Percentiles rank a stretch among this genome's conserved stretches.
Evolutionary conservation across 1,284 basidiomycete genomes (phyloP).

Genomic region (Austroboletus niveus): DNA sequence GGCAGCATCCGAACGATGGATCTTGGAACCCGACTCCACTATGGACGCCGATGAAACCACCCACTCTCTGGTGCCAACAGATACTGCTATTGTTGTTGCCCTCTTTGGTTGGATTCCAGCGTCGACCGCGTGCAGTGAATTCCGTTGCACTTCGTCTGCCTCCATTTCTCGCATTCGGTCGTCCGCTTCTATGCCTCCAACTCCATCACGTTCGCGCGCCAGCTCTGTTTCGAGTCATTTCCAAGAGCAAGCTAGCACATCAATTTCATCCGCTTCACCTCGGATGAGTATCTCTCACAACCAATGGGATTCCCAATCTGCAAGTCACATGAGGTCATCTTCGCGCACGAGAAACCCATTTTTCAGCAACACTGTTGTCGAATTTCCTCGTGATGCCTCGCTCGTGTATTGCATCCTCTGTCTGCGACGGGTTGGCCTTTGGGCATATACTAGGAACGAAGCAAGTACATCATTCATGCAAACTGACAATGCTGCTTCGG

Average conservation of each 20-base stretch:
- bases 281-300: constrained; percentile 21
- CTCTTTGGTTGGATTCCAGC: constrained; percentile 70
- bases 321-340: constrained; percentile 20
- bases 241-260: constrained; percentile 14
- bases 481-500: constrained; percentile 12
- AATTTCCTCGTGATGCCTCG: constrained; percentile 39
- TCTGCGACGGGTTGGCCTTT: constrained; percentile 72
- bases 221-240: constrained; percentile 39
- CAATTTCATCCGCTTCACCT: constrained; percentile 14
- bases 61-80: constrained; percentile 34
- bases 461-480: constrained; percentile 5
- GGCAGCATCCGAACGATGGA: constrained; percentile 9
- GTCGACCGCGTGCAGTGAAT: constrained; percentile 38
- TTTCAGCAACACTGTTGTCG: not conserved
- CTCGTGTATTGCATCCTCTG: constrained; percentile 67
- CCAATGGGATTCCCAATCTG: constrained; percentile 7
- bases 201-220: constrained; percentile 45
- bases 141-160: constrained; percentile 37
- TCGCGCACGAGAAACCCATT: constrained; percentile 5
- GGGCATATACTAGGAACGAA: constrained; percentile 55
- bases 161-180: constrained; percentile 39
- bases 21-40: constrained; percentile 6
- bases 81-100: constrained; percentile 55
- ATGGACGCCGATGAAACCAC: constrained; percentile 11
- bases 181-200: constrained; percentile 33